These are phyloP conservation scores for Colletotrichum tamarilloi DNA, from an alignment of 2,329 filamentous ascomycete genomes.

Conservation along the genomic window DNA sequence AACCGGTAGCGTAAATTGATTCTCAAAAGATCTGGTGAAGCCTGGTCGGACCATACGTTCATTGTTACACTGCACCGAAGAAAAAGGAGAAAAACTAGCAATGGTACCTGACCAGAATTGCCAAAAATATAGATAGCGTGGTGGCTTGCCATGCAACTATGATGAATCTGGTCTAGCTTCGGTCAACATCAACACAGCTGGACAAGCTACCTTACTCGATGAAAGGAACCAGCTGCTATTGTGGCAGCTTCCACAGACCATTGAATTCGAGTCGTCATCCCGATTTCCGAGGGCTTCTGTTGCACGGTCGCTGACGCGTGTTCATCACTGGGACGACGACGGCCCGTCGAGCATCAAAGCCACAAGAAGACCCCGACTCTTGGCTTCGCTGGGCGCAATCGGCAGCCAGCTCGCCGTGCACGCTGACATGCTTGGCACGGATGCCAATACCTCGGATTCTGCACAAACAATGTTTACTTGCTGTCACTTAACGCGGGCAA, in stretches of 20 bases:
- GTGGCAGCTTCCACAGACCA: not conserved
- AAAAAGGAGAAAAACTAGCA: not conserved
- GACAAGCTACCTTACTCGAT: not conserved
- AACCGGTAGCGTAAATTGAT: not conserved
- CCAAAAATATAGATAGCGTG: not conserved
- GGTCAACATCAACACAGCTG: not conserved
- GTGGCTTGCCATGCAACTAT: not conserved
- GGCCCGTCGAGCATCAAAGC: not conserved
- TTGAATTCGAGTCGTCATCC: not conserved
- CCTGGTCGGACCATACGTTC: not conserved
- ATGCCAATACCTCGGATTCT: not conserved
- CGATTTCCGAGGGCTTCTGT: not conserved
- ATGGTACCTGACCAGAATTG: not conserved
- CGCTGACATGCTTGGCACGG: not conserved
- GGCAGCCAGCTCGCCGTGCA: not conserved
- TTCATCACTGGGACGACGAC: slow-evolving; percentile 12
- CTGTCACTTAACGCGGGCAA: not conserved
- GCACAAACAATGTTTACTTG: not conserved
- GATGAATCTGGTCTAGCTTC: not conserved
- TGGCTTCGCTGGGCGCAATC: not conserved
- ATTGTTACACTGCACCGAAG: not conserved
- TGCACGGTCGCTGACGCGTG: slow-evolving; percentile 8
- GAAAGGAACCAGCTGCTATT: not conserved
- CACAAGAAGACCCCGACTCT: not conserved
- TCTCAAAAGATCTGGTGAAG: not conserved